These are phyloP conservation scores for Ceratocystis colombiana DNA, from an alignment of 2,329 filamentous ascomycete genomes.

Conservation along the genomic window DNA sequence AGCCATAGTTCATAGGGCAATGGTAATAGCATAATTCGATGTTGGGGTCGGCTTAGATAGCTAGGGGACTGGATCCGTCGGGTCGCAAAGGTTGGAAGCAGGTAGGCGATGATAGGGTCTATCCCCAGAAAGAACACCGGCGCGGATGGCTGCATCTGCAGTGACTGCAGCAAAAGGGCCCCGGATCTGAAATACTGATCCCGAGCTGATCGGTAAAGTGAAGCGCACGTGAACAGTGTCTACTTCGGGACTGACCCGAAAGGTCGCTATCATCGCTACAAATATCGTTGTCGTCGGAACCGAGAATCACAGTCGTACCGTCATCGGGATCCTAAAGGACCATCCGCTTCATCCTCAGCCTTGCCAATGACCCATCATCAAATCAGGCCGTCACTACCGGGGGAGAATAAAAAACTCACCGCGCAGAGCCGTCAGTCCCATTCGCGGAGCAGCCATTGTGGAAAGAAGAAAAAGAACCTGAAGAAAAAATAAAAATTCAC, in stretches of 20 bases:
- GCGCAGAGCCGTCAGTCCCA: constrained; percentile 49
- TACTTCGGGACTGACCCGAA: neutral
- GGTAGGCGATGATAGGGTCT: too few species aligned
- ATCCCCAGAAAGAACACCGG: too few species aligned
- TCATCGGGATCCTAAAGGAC: neutral
- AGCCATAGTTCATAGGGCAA: neutral
- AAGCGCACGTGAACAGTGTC: neutral
- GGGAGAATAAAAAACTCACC: constrained; percentile 33
- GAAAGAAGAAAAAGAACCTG: constrained; percentile 22
- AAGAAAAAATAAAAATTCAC: constrained; percentile 14
- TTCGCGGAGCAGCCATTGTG: constrained; percentile 48
- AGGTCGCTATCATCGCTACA: neutral
- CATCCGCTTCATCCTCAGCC: neutral
- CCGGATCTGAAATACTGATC: too few species aligned
- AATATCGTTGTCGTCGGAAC: neutral
- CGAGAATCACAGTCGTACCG: neutral
- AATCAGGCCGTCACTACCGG: neutral
- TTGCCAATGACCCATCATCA: neutral
- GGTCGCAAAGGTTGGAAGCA: neutral
- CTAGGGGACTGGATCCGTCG: neutral
- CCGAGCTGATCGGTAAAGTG: neutral
- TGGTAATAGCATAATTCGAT: neutral
- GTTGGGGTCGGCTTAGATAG: neutral
- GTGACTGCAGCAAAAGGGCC: too few species aligned
- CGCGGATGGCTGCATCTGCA: too few species aligned